These are phyloP conservation scores for Oxyria digyna DNA, from an alignment of 148 eudicot genomes.

Conservation along the genomic window DNA sequence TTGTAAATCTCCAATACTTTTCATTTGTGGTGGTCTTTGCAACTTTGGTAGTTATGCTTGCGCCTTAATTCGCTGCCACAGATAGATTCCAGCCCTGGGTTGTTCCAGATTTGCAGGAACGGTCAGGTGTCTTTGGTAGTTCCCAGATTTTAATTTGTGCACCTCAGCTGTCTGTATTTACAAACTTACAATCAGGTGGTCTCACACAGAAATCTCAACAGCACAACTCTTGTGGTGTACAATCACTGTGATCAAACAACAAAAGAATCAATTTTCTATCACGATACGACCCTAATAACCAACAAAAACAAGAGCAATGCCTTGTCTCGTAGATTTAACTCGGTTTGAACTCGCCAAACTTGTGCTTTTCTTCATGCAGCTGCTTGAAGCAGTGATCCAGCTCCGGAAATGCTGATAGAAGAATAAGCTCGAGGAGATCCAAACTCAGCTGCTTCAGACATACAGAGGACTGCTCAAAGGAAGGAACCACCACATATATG, in stretches of 20 bases:
- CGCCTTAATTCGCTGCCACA: no score
- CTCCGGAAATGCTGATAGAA: slow-evolving; percentile 78
- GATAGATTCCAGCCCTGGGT: neutral
- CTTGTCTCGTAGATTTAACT: neutral
- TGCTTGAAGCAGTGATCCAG: slow-evolving; percentile 52
- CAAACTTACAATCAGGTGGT: neutral
- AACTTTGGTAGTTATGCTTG: no score
- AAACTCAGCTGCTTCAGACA: slow-evolving; percentile 66
- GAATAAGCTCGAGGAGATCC: slow-evolving; percentile 74
- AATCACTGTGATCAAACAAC: neutral
- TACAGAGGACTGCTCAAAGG: slow-evolving; percentile 72
- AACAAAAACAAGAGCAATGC: neutral
- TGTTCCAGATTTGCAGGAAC: no score
- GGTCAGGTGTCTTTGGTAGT: neutral
- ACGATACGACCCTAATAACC: neutral
- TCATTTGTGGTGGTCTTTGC: no score
- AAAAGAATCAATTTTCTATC: neutral
- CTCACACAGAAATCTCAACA: neutral
- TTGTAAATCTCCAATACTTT: no score
- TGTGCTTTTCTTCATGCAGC: slow-evolving; percentile 54
- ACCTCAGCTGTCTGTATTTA: neutral
- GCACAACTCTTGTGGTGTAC: neutral
- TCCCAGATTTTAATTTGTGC: neutral
- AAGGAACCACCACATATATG: neutral
- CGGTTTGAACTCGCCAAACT: slow-evolving; percentile 52